phyloP scores from a whole-genome alignment of 306 rosid species.

The Fragaria vesca region DNA sequence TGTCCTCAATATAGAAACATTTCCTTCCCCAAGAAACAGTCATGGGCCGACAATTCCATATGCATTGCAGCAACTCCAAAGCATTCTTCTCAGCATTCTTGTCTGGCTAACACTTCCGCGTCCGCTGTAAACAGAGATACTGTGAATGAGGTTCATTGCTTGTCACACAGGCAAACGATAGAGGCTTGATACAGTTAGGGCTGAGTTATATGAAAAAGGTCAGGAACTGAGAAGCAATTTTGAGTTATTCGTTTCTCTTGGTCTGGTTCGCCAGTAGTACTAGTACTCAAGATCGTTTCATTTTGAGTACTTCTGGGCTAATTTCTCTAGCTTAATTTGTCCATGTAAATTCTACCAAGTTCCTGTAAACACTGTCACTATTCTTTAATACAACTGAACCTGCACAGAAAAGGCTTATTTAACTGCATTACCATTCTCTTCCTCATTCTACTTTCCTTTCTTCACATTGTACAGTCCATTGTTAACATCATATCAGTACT shows the following conservation, averaged over 20 bases:
- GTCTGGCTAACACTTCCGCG: background rate
- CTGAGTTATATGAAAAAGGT: background rate
- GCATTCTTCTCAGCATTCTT: background rate
- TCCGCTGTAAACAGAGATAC: background rate
- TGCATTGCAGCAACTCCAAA: background rate
- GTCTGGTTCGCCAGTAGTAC: slow-evolving; percentile 1
- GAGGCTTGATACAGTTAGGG: background rate
- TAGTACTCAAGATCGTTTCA: slow-evolving; percentile 1
- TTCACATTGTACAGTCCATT: background rate
- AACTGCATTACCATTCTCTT: background rate
- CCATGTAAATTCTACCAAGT: background rate
- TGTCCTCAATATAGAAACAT: slow-evolving; percentile 17
- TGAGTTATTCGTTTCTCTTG: background rate
- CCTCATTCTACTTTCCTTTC: background rate
- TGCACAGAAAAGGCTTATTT: background rate
- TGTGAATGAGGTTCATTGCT: background rate
- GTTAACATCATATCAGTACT: background rate
- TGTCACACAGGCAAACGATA: background rate
- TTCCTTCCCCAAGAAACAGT: slow-evolving; percentile 33
- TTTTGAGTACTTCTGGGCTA: slow-evolving; percentile 10
- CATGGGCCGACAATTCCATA: background rate
- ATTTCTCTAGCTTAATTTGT: slow-evolving; percentile 1
- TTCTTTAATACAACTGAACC: background rate
- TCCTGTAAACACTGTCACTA: background rate
- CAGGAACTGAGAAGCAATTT: slow-evolving; percentile 6